phyloP scores from a whole-genome alignment of 257 asterid genomes.

The Gentiana dahurica region DNA sequence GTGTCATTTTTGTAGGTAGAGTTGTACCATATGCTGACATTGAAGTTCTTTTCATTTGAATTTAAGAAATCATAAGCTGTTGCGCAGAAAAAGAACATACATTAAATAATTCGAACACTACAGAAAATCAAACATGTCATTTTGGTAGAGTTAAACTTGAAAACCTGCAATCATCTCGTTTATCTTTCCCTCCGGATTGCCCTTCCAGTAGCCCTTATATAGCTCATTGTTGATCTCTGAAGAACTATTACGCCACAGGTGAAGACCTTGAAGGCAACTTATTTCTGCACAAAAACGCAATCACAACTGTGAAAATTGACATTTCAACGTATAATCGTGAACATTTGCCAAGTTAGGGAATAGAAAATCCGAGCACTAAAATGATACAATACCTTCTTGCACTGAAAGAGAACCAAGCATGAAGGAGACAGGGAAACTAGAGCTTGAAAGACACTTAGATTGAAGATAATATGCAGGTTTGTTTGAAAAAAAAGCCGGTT shows the following conservation, averaged over 20 bases:
- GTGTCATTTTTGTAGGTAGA: conserved; percentile 72
- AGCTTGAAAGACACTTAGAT: conserved; percentile 51
- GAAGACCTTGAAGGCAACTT: conserved; percentile 52
- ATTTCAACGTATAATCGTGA: no score
- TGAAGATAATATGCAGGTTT: conserved; percentile 45
- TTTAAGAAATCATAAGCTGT: conserved; percentile 84
- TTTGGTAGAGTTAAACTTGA: conserved; percentile 9
- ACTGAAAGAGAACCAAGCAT: conserved; percentile 32
- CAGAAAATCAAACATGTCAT: conserved; percentile 6
- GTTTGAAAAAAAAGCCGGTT: conserved; percentile 54
- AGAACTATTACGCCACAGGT: conserved; percentile 85
- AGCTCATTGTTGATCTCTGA: conserved; percentile 72
- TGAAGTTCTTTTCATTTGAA: conserved; percentile 53
- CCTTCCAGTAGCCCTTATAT: conserved; percentile 75
- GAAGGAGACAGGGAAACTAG: conserved; percentile 45
- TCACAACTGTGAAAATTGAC: no score
- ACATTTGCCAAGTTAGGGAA: no score
- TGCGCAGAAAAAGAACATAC: conserved; percentile 13
- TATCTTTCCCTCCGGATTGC: conserved; percentile 56
- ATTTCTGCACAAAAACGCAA: conserved; percentile 32
- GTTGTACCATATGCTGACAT: conserved; percentile 84
- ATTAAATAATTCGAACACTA: conserved; percentile 14
- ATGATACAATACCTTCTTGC: conserved; percentile 41
- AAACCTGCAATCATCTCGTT: conserved; percentile 83
- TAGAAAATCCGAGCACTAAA: background rate